phyloP scores from a whole-genome alignment of 495 filamentous ascomycete genomes.

The Penicillium lagena region DNA sequence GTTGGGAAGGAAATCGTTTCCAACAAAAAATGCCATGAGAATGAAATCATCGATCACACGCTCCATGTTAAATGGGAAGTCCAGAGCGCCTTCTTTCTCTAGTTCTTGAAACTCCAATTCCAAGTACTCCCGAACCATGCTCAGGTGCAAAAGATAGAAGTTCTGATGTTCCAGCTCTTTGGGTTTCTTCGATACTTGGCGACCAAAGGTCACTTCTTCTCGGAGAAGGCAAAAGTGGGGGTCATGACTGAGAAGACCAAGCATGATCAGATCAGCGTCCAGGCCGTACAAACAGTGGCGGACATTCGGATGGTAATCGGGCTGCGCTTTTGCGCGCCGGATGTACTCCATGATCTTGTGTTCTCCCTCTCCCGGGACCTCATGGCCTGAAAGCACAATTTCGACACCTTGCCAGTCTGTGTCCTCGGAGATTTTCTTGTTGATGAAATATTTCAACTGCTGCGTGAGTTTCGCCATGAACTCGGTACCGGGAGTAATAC shows the following conservation, averaged over 20 bases:
- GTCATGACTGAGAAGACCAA: conserved; percentile 93
- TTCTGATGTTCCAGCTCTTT: conserved; percentile 98
- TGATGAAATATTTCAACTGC: conserved; percentile 97
- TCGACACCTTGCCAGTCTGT: conserved; percentile 95
- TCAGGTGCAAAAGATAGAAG: conserved; percentile 96
- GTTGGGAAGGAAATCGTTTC: conserved; percentile 98
- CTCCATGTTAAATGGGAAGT: conserved; percentile 88
- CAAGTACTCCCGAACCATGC: conserved; percentile 94
- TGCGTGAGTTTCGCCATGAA: conserved; percentile 95
- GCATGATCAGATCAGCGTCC: conserved; percentile 98
- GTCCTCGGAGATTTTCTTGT: conserved; percentile 97
- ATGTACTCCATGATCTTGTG: conserved; percentile 99
- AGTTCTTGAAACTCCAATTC: conserved; percentile 96
- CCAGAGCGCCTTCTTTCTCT: conserved; percentile 65
- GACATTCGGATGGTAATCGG: conserved; percentile 87
- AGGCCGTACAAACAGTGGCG: conserved; percentile 97
- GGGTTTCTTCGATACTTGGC: conserved; percentile 73
- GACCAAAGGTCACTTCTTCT: conserved; percentile 96
- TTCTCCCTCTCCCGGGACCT: conserved; percentile 98
- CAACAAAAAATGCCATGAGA: conserved; percentile 98
- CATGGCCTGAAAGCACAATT: conserved; percentile 93
- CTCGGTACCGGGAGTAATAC: conserved; percentile 95
- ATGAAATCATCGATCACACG: conserved; percentile 98
- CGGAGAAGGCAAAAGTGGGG: conserved; percentile 96
- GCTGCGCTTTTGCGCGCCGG: conserved; percentile 89